Evolutionary conservation across 2,329 filamentous ascomycete species (phyloP).

Genomic region (Beauveria rudraprayagi): DNA sequence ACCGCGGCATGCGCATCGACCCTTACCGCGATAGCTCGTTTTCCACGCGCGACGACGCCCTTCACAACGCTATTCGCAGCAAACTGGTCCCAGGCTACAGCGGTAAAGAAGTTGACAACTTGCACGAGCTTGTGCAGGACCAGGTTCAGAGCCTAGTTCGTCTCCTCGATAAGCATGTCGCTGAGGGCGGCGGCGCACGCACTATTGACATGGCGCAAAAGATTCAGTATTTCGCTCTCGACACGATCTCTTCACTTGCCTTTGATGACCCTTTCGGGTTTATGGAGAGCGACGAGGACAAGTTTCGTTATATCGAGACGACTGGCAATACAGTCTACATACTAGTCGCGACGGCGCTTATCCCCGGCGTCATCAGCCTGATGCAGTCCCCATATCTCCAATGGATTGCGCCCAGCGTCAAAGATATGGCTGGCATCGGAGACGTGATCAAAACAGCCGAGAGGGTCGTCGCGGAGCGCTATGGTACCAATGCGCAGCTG

Average conservation of each 20-base stretch:
- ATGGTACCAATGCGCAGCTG: slow-evolving; percentile 19
- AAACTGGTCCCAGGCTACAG: slow-evolving; percentile 21
- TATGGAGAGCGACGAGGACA: slow-evolving; percentile 35
- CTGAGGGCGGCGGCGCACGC: background rate
- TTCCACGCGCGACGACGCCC: slow-evolving; percentile 37
- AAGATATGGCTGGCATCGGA: slow-evolving; percentile 20
- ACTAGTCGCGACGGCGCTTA: slow-evolving; percentile 35
- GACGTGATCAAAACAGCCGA: slow-evolving; percentile 27
- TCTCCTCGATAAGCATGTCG: slow-evolving; percentile 35
- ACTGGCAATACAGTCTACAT: slow-evolving; percentile 32
- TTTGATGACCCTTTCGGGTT: slow-evolving; percentile 43
- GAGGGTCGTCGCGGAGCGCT: slow-evolving; percentile 22
- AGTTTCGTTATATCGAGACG: slow-evolving; percentile 36
- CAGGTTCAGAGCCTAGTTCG: slow-evolving; percentile 36
- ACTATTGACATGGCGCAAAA: slow-evolving; percentile 37
- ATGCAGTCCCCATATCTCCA: slow-evolving; percentile 32
- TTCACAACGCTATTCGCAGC: slow-evolving; percentile 32
- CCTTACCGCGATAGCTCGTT: slow-evolving; percentile 42
- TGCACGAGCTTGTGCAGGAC: slow-evolving; percentile 32
- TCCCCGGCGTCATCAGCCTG: slow-evolving; percentile 32
- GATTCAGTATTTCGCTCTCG: slow-evolving; percentile 45
- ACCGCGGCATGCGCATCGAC: slow-evolving; percentile 42
- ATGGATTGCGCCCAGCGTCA: slow-evolving; percentile 24
- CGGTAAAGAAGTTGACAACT: slow-evolving; percentile 23
- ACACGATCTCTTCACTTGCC: slow-evolving; percentile 44